Evolutionary conservation across 2,329 filamentous ascomycete species (phyloP), one percentile per base, ranked within the genome.

Genomic region (Sporothrix phasma): DNA sequence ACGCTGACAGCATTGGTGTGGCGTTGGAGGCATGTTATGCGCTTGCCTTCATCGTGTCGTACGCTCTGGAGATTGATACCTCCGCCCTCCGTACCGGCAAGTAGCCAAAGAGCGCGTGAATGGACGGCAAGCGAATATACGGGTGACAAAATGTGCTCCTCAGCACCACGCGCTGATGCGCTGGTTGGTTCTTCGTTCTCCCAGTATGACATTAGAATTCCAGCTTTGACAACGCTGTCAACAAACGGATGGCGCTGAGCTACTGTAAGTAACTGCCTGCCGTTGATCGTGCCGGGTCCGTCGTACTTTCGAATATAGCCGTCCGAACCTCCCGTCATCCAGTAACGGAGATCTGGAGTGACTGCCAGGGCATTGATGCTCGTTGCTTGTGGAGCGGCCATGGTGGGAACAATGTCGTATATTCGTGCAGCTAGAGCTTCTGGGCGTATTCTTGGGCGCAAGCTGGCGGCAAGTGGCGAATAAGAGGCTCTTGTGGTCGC

Each of bases 221-320:
- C 94, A 2, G 93, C 92, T 75, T 99, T 99, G 64, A 91, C 90
- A 49, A 99, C 94, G 70, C 90, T 96, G 73, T 99, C 94, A 46
- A 99, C 94, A 71, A 97, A 99, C 0, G 94, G 94, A 73, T 99
- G 94, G 58, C 90, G 83, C 77, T 99, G 94, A 37, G 94, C 94
- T 5, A 99, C 94, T 0, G 94, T 99, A 70, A 99, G 79, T 66
- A 93, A 87, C 39, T 94, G 84, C 76, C 96, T 97, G 68, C 92
- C 92, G 73, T 99, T 99, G 69, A 95, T 92, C 5, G 94, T 97
- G 41, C 92, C 91, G 3, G 90, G 87, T 74, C 94, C 96, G 74
- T 99, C 95, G 76, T 95, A 97, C 75, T 97, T 97, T 64, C 94
- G 85, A 67, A 99, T 93, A 72, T 96, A 99, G 56, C 94, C 93